Conservation (phyloP, 2,329 filamentous ascomycete species). For the Epichloe aotearoae region DNA sequence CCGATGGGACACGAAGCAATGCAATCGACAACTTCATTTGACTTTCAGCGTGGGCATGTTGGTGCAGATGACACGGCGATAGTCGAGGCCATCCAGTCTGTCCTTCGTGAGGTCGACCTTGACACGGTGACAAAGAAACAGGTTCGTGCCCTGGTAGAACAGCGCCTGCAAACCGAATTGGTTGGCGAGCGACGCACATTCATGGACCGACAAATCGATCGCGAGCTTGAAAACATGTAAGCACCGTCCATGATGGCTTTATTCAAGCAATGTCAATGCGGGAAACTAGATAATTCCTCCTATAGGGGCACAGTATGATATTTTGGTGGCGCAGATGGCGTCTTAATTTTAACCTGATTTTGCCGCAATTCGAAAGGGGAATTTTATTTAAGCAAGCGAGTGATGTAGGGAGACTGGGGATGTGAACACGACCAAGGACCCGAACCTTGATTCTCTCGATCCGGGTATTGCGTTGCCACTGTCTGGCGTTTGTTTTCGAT, state of each 20-base stretch:
- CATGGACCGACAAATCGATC: constrained; percentile 86
- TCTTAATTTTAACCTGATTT: neutral
- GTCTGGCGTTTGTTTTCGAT: neutral
- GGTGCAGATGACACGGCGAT: constrained; percentile 73
- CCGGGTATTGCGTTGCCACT: neutral
- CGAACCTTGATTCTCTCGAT: neutral
- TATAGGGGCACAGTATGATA: neutral
- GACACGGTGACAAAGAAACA: constrained; percentile 99
- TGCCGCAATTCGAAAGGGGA: neutral
- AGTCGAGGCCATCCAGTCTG: constrained; percentile 69
- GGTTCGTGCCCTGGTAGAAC: constrained; percentile 79
- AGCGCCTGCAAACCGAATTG: constrained; percentile 81
- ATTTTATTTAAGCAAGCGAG: neutral
- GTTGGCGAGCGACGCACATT: constrained; percentile 75
- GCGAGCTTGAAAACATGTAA: constrained; percentile 87
- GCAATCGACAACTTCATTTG: constrained; percentile 40
- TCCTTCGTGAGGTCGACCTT: constrained; percentile 77
- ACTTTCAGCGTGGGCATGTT: constrained; percentile 43
- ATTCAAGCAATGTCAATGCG: neutral
- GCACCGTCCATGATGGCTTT: neutral
- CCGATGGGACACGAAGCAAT: constrained; percentile 33
- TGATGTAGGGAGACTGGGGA: neutral
- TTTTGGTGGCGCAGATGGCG: neutral
- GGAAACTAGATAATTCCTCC: neutral
- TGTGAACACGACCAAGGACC: neutral